Conservation (phyloP, 75 land plant genomes). For the Pinus taeda region DNA sequence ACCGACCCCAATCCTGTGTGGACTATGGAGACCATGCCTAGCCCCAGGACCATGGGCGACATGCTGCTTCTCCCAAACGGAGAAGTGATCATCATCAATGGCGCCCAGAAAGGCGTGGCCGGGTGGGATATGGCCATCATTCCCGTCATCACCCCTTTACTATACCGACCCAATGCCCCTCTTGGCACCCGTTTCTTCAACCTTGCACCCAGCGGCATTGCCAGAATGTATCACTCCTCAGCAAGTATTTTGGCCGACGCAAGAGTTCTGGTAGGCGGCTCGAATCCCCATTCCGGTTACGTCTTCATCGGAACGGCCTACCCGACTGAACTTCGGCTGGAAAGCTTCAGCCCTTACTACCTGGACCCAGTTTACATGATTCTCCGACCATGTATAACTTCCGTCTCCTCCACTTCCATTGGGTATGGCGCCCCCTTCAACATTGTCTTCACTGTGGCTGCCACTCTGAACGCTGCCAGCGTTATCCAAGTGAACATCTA, state of each 20-base stretch:
- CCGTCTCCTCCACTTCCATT: too few species aligned
- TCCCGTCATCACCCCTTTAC: constrained; percentile 30
- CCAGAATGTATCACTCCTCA: constrained; percentile 22
- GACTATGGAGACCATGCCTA: constrained; percentile 54
- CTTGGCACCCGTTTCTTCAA: not conserved
- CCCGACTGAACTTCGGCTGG: constrained; percentile 16
- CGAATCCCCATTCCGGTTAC: constrained; percentile 16
- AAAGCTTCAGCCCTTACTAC: constrained; percentile 7
- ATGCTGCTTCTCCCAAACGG: constrained; percentile 58
- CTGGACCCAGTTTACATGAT: not conserved
- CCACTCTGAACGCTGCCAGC: not conserved
- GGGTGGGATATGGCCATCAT: constrained; percentile 32
- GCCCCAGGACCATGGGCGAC: constrained; percentile 44
- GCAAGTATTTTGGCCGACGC: constrained; percentile 4
- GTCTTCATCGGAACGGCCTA: not conserved
- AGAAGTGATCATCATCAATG: constrained; percentile 50
- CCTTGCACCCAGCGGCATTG: not conserved
- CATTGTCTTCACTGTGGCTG: too few species aligned
- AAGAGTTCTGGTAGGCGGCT: constrained; percentile 11
- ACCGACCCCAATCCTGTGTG: constrained; percentile 30
- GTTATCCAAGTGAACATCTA: too few species aligned
- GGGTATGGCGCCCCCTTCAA: too few species aligned
- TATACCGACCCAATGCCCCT: constrained; percentile 14
- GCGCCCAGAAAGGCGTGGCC: constrained; percentile 39
- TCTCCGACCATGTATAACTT: not conserved